Percentiles rank a stretch among this genome's conserved stretches.
These are phyloP conservation scores for Penicillium carneum DNA, from an alignment of 2,329 filamentous ascomycete genomes.

Conservation along the genomic window DNA sequence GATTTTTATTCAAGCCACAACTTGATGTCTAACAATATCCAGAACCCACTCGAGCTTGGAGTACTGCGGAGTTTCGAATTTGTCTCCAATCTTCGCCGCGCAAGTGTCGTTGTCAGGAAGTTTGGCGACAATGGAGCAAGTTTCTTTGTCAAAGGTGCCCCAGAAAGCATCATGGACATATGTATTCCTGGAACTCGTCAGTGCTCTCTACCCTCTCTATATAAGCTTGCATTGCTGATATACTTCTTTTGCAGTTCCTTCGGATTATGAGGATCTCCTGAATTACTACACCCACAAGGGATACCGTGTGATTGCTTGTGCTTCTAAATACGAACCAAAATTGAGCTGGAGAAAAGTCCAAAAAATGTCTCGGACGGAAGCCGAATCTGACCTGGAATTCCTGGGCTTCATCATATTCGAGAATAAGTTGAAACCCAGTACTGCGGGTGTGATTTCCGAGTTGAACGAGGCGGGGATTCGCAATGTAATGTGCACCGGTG, in stretches of 20 bases:
- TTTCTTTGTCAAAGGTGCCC: constrained; percentile 94
- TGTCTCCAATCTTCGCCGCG: constrained; percentile 86
- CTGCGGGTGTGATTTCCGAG: constrained; percentile 80
- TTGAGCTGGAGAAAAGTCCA: constrained; percentile 93
- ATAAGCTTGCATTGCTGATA: constrained; percentile 7
- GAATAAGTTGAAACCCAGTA: constrained; percentile 94
- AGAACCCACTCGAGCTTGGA: constrained; percentile 77
- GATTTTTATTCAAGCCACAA: background rate
- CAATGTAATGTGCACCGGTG: constrained; percentile 94
- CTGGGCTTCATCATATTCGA: constrained; percentile 98
- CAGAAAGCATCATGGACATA: constrained; percentile 94
- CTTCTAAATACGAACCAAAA: constrained; percentile 84
- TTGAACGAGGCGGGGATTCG: constrained; percentile 82
- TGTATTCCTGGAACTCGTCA: constrained; percentile 80
- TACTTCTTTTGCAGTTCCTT: constrained; percentile 65
- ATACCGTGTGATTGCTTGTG: constrained; percentile 94
- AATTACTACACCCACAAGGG: constrained; percentile 93
- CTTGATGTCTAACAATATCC: background rate
- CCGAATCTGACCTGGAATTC: constrained; percentile 83
- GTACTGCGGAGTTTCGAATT: constrained; percentile 92
- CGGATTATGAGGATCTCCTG: constrained; percentile 87
- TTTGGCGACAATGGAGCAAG: constrained; percentile 85
- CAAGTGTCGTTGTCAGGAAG: constrained; percentile 88
- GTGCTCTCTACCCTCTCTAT: constrained; percentile 40
- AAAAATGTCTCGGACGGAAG: constrained; percentile 87